Conservation (phyloP, 177 flowering plant genomes). For the Tripterygium wilfordii region DNA sequence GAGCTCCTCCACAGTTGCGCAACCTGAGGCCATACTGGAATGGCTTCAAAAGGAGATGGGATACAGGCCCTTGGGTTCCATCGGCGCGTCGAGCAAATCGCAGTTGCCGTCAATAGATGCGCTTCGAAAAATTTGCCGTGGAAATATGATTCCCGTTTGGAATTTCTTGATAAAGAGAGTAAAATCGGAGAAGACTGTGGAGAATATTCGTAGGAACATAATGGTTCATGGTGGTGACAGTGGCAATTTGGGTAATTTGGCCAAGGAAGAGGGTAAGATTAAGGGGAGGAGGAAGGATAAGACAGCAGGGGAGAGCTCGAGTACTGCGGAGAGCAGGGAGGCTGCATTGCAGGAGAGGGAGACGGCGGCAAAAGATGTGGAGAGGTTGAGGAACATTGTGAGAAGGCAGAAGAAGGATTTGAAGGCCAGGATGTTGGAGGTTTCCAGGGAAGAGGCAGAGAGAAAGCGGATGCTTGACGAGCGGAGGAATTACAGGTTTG, state of each 20-base stretch:
- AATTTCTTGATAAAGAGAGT: constrained; percentile 65
- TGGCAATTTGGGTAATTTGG: constrained; percentile 5
- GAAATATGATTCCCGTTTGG: constrained; percentile 94
- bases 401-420: constrained; percentile 87
- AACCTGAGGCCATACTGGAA: constrained; percentile 81
- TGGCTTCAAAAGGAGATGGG: constrained; percentile 99
- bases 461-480: constrained; percentile 93
- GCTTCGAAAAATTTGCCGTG: constrained; percentile 75
- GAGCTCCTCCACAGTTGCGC: constrained; percentile 17
- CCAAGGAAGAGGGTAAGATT: constrained; percentile 23
- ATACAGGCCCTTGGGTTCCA: constrained; percentile 63
- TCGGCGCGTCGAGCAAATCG: constrained; percentile 32
- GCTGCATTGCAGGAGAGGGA: constrained; percentile 77
- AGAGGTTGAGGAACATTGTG: constrained; percentile 69
- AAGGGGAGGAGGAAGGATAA: constrained; percentile 41
- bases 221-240: constrained; percentile 56
- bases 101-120: constrained; percentile 57
- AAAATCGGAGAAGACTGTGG: constrained; percentile 95
- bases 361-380: constrained; percentile 82
- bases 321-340: constrained; percentile 47
- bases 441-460: constrained; percentile 91
- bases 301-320: constrained; percentile 21
- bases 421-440: constrained; percentile 83
- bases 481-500: constrained; percentile 74
- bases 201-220: constrained; percentile 71